Percentiles rank a stretch among this genome's conserved stretches.
Evolutionary conservation across 495 filamentous ascomycete genomes (phyloP).

Genomic region (Daldinia bambusicola): DNA sequence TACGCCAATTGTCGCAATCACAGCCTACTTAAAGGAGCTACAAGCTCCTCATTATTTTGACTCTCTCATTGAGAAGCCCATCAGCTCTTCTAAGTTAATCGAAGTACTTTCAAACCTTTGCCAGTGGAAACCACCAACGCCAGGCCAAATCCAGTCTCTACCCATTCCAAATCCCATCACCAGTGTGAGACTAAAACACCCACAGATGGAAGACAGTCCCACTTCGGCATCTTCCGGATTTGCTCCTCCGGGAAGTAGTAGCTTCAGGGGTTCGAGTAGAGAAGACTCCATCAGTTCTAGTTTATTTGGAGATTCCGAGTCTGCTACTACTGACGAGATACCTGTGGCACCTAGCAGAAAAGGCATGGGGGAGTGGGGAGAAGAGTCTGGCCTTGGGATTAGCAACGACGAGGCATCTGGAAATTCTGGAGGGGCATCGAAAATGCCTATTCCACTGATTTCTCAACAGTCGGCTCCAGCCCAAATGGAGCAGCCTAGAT

Average conservation of each 20-base stretch:
- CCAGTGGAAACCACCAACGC: constrained; percentile 85
- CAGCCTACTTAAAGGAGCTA: constrained; percentile 95
- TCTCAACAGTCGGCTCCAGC: constrained; percentile 75
- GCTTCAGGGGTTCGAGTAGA: constrained; percentile 78
- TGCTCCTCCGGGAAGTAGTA: constrained; percentile 71
- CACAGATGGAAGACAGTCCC: constrained; percentile 79
- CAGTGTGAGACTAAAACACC: constrained; percentile 67
- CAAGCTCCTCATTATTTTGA: constrained; percentile 95
- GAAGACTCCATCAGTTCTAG: constrained; percentile 89
- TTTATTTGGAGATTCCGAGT: constrained; percentile 85
- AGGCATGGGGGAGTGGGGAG: constrained; percentile 76
- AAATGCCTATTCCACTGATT: constrained; percentile 63
- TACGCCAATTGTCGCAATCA: constrained; percentile 97
- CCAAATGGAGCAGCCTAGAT: constrained; percentile 64
- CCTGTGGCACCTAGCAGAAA: constrained; percentile 78
- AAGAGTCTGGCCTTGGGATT: constrained; percentile 76
- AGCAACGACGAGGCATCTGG: constrained; percentile 56
- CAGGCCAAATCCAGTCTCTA: constrained; percentile 57
- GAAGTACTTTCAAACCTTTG: constrained; percentile 87
- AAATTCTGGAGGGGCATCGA: constrained; percentile 46
- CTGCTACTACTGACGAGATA: constrained; percentile 78
- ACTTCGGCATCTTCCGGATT: constrained; percentile 84
- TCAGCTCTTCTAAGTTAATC: constrained; percentile 85
- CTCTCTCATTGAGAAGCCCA: constrained; percentile 92
- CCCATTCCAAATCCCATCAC: constrained; percentile 66